Base-by-base conservation (phyloP, 1,139 yeast genomes). In the Meyerozyma smithsonii region DNA sequence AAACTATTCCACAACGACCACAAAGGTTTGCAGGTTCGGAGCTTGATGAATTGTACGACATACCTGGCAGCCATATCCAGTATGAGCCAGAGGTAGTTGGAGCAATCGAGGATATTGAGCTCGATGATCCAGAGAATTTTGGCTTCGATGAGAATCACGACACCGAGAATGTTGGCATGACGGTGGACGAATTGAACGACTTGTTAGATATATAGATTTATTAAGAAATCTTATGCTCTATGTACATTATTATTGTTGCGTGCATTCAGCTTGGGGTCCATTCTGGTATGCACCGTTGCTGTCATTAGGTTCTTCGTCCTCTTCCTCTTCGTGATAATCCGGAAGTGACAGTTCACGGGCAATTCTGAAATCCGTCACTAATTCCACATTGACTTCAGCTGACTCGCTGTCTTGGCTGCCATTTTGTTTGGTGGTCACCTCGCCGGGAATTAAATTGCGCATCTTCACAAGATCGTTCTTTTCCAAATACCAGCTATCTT, bases 401-500 rank as follows among this genome's bases (percentile, higher is more conserved):
- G 61, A 51, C 8, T 62, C 48, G 46, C 58, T 50, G 34, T 55
- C 62, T n/a, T 15, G 7, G 5, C 7, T n/a, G 8, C 21, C 34
- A 17, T 30, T 18, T 10, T 40, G 42, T 37, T 58, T 59, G 35
- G 48, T 55, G 34, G 48, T 51, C 33, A 64, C 52, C 2, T 59
- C 62, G 43, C 59, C 65, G 8, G 88, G 89, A 37, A 84, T 62
- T 16, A 81, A 64, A 46, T 78, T 76, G 43, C 65, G 66, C 45
- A 84, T 62, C 45, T 72, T 76, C 19, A 62, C 46, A 5, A 81
- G 41, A 55, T 84, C 92, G 43, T 77, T 72, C 54, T 73, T 76
- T 55, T 84, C 92, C 52, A 76, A 64, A 53, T 78, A 79, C 95
- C 95, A 86, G 51, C 80, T 76, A 58, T 87, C 94, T 30, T 74